A percentile compares a stretch with the other conserved stretches of the same genome.
These are phyloP conservation scores for Pseudogymnoascus sp. DNA, from an alignment of 2,329 filamentous ascomycete species.

Conservation along the genomic window DNA sequence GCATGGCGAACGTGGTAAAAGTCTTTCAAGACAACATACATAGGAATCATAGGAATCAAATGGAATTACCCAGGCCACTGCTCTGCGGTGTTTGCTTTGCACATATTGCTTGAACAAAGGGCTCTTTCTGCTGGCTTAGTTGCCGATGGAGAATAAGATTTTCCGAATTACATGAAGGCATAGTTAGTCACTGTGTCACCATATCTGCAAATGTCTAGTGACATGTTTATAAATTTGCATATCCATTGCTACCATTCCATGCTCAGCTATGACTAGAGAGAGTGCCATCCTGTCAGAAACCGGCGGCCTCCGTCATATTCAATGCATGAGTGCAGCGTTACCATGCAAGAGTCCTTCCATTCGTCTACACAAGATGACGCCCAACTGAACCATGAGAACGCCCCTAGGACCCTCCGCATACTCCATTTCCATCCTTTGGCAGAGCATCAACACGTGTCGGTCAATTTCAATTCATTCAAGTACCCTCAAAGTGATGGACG, in stretches of 20 bases:
- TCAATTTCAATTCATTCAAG: not conserved
- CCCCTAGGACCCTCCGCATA: not conserved
- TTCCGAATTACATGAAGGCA: constrained; percentile 1
- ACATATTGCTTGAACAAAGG: not conserved
- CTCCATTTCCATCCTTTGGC: not conserved
- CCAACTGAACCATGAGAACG: not conserved
- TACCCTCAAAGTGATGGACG: not conserved
- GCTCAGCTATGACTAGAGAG: not conserved
- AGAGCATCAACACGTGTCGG: not conserved
- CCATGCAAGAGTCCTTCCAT: not conserved
- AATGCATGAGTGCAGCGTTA: constrained; percentile 3
- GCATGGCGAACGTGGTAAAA: not conserved
- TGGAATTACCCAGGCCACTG: not conserved
- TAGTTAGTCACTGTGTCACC: not conserved
- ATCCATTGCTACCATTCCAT: not conserved
- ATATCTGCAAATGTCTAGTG: not conserved
- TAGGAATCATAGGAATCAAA: not conserved
- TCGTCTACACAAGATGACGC: not conserved
- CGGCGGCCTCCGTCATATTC: not conserved
- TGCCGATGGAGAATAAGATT: constrained; percentile 1
- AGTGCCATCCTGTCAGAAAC: not conserved
- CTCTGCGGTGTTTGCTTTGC: not conserved
- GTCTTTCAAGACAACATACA: not conserved
- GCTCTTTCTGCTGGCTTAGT: not conserved
- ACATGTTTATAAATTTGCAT: not conserved